Base-by-base conservation (phyloP, 2,329 filamentous ascomycete species). In the Aulographum hederae region DNA sequence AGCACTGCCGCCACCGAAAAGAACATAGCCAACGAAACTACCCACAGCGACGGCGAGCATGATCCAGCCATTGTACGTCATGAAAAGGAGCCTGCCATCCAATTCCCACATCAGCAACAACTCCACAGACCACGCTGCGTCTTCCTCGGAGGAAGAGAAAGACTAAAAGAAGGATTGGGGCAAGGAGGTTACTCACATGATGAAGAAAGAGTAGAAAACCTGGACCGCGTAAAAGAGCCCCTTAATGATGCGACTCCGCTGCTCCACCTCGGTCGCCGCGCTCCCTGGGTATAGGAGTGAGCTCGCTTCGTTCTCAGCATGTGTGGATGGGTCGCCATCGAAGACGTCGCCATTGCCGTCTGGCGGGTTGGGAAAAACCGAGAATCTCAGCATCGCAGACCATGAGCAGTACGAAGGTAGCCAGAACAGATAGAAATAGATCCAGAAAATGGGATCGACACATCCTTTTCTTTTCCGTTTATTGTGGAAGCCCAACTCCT, bases 31-130 rank as follows among this genome's bases (percentile, higher is more conserved):
- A 28, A 92, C 54, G 41, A 91, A 92, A 0, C 86, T 85, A 12
- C 89, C 89, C 6, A 91, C 60, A 1, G 78, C 78, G 12, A 95
- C 85, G 3, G 86, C 70, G 41, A 92, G 56, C 89, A 98, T 98
- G 43, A 98, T 74, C 75, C 80, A 92, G 34, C 89, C 89, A 47
- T 98, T 98, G 59, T 98, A 98, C n/a, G 89, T 98, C 89, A 98
- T 98, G 57, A 98, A 98, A 15, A 98, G 59, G 38, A 98, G 65
- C 89, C 86, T 95, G 37, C n/a, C n/a, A n/a, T n/a, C n/a, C n/a
- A n/a, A n/a, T 13, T 6, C 15, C n/a, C 18, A 11, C 17, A 30
- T 25, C 21, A 30, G 13, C 16, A 6, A 6, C 29, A 6, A 21
- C 15, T 14, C 8, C 18, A 6, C 10, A 31, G 6, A 29, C 12